Base-by-base conservation (phyloP, 768 basidiomycete genomes). In the Phaeolepiota aurea region DNA sequence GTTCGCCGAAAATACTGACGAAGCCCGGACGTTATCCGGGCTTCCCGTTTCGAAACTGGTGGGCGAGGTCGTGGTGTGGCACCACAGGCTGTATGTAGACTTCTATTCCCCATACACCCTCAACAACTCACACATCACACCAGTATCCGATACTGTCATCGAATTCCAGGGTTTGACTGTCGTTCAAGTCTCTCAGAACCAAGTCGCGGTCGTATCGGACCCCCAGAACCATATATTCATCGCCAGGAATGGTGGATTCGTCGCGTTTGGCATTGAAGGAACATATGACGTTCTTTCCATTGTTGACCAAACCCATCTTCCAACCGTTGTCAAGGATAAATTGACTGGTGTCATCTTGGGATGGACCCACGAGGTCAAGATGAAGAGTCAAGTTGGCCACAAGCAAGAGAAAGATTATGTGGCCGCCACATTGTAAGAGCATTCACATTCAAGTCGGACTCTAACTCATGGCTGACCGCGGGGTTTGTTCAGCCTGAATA, bases 181-280 rank as follows among this genome's bases (percentile, higher is more conserved):
- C n/a, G 86, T 90, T 0, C 87, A 90, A 53, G 88, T 89, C 15
- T 84, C 84, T 0, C 87, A 89, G 65, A 90, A 90, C 44, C 67
- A 71, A 51, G 82, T 82, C 2, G 85, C 86, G 0, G 81, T 87
- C 20, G 67, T 87, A 32, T 87, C 82, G 0, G 84, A 87, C 52
- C 85, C 83, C 34, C 69, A 77, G 62, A 88, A 88, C 45, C 79
- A 76, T 23, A 75, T 88, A 18, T 88, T 90, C 53, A 82, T 90
- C 13, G 66, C 89, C 50, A 85, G 81, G 57, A 83, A 86, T 51
- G 66, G 76, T 22, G 85, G 85, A 7, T 87, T 88, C 46, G 84
- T 84, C 12, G 80, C 87, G 1, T 83, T 77, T 51, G 83, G 82
- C 0, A 64, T 86, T 37, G 74, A 83, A 57, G 87, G 87, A 32